Evolutionary conservation across 2,329 filamentous ascomycete genomes (phyloP).

Genomic region (Trichoderma harzianum): DNA sequence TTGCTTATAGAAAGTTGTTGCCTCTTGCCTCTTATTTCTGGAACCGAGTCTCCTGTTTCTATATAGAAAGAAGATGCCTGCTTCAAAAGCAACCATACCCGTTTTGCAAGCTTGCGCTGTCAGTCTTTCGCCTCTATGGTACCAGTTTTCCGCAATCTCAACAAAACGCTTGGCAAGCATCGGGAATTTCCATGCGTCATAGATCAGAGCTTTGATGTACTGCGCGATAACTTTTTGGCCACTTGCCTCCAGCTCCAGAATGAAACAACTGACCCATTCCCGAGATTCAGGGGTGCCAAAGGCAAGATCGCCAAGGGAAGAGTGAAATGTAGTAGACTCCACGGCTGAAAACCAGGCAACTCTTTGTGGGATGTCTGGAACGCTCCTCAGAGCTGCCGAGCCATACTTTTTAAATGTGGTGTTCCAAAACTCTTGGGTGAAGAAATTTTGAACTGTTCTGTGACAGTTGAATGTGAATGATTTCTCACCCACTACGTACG

Average conservation of each 20-base stretch:
- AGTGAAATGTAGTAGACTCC: not conserved
- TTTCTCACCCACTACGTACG: not conserved
- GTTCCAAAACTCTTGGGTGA: conserved; percentile 29
- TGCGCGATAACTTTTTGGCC: conserved; percentile 15
- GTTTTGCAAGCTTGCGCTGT: not conserved
- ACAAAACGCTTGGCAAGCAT: conserved; percentile 20
- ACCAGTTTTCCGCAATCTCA: conserved; percentile 1
- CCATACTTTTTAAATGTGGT: conserved; percentile 26
- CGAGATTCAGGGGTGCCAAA: conserved; percentile 7
- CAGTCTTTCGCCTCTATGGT: not conserved
- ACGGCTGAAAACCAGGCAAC: conserved; percentile 19
- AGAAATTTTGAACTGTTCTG: conserved; percentile 22
- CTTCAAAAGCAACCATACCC: not conserved
- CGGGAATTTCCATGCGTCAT: conserved; percentile 22
- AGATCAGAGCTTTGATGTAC: conserved; percentile 23
- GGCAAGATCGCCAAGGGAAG: not conserved
- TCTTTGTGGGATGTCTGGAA: conserved; percentile 23
- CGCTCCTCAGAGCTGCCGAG: conserved; percentile 22
- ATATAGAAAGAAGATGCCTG: not conserved
- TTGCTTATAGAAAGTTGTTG: not conserved
- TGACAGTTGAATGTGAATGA: conserved; percentile 21
- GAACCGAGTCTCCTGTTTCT: not conserved
- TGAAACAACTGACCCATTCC: not conserved
- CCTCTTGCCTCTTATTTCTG: not conserved
- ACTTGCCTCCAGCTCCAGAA: not conserved